Evolutionary conservation across 139 green algal genomes (phyloP).

Genomic region (Chlamydomonas asymmetrica): DNA sequence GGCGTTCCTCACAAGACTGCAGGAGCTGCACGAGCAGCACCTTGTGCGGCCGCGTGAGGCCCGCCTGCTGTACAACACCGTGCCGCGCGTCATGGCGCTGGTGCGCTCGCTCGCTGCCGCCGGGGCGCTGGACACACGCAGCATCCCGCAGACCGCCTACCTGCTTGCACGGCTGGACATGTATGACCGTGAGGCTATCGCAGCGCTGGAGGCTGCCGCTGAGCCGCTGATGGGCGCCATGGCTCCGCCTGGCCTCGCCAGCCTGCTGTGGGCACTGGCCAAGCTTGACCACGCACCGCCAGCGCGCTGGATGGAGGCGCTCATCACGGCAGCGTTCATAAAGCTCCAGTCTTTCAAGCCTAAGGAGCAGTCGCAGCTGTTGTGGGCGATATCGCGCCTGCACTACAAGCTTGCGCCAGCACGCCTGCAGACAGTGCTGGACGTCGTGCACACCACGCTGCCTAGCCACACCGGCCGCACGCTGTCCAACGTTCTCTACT

Average conservation of each 20-base stretch:
- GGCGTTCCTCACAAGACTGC: too few relatives aligned
- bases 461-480: background rate
- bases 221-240: conserved; percentile 19
- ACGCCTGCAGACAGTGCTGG: conserved; percentile 16
- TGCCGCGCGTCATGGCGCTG: too few relatives aligned
- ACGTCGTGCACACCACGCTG: background rate
- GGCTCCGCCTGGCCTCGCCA: conserved; percentile 7
- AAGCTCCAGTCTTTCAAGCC: background rate
- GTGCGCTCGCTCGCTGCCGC: too few relatives aligned
- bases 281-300: conserved; percentile 21
- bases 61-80: too few relatives aligned
- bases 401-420: conserved; percentile 30
- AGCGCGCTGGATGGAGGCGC: conserved; percentile 22
- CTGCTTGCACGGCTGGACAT: conserved; percentile 29
- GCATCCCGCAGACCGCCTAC: conserved; percentile 12
- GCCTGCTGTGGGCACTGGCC: conserved; percentile 34
- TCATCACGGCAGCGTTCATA: background rate
- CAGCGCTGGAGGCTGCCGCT: conserved; percentile 7
- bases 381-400: conserved; percentile 25
- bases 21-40: too few relatives aligned
- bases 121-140: conserved; percentile 27
- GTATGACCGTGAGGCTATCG: conserved; percentile 35
- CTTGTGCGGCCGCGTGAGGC: too few relatives aligned
- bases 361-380: conserved; percentile 16
- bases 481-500: conserved; percentile 20